These are phyloP conservation scores for Atractiella rhizophila DNA, from an alignment of 768 basidiomycete species.

Conservation along the genomic window DNA sequence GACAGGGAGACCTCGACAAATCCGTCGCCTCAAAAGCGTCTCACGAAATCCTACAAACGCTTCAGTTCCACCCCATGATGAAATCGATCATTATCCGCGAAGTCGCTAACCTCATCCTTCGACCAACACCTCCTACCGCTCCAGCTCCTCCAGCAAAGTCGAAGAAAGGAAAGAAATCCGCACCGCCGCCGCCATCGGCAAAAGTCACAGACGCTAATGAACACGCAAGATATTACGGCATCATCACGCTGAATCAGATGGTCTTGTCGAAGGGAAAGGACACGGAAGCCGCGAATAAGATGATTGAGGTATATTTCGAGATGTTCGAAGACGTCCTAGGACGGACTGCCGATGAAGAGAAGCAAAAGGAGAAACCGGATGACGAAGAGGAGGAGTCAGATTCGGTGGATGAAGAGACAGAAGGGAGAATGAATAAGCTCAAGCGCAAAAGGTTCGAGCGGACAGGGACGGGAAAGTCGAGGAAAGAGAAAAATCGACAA, in stretches of 20 bases:
- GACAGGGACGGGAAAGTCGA: constrained; percentile 24
- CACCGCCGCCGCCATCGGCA: constrained; percentile 15
- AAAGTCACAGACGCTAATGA: constrained; percentile 21
- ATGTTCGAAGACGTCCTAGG: constrained; percentile 72
- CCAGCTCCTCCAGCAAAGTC: constrained; percentile 21
- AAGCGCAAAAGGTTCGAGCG: constrained; percentile 15
- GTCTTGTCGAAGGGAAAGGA: constrained; percentile 35
- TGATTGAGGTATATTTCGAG: constrained; percentile 81
- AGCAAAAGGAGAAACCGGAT: constrained; percentile 13
- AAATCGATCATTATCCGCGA: constrained; percentile 70
- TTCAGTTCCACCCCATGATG: constrained; percentile 82
- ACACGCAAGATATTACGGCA: constrained; percentile 72
- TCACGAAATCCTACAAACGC: constrained; percentile 60
- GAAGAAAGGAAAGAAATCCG: constrained; percentile 26
- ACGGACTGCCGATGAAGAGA: constrained; percentile 17
- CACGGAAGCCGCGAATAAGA: constrained; percentile 40
- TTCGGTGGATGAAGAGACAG: constrained; percentile 3
- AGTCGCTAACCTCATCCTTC: constrained; percentile 50
- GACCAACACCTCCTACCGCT: constrained; percentile 26
- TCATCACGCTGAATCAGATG: constrained; percentile 85
- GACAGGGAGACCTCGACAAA: constrained; percentile 66
- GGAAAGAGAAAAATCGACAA: constrained; percentile 18
- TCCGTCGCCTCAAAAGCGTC: constrained; percentile 70
- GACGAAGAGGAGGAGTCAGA: constrained; percentile 13
- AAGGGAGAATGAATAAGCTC: background rate